Percentiles rank a stretch among this genome's conserved stretches.
phyloP scores from a whole-genome alignment of 2,329 filamentous ascomycete genomes.

The Cytospora paraplurivora region DNA sequence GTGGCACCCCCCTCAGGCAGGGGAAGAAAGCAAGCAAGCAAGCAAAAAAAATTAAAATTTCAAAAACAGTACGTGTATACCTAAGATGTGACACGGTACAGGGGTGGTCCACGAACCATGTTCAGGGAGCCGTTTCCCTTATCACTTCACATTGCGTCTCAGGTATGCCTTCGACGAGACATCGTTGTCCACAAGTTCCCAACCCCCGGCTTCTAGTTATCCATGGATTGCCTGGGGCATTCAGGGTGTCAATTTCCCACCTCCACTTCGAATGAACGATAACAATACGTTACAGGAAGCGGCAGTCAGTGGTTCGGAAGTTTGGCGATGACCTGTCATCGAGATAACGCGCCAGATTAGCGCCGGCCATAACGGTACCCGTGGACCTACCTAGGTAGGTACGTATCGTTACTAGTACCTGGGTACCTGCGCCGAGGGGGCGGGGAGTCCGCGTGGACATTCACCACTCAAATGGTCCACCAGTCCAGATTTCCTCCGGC shows the following conservation, averaged over 20 bases:
- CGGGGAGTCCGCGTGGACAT: background rate
- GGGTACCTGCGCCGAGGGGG: background rate
- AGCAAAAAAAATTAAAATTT: background rate
- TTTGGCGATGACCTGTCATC: background rate
- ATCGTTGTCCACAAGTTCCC: background rate
- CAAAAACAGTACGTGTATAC: too few species aligned
- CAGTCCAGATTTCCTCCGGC: background rate
- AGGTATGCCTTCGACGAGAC: conserved; percentile 14
- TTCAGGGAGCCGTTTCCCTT: conserved; percentile 6
- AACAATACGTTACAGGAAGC: background rate
- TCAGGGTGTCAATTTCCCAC: background rate
- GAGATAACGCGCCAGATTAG: background rate
- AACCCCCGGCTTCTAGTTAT: background rate
- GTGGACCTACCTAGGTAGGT: background rate
- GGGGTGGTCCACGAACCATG: conserved; percentile 12
- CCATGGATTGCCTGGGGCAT: background rate
- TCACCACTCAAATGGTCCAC: background rate
- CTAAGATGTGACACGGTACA: background rate
- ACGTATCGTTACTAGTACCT: background rate
- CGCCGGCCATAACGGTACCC: background rate
- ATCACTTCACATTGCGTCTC: conserved; percentile 20
- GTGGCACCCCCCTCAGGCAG: conserved; percentile 12
- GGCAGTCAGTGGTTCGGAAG: background rate
- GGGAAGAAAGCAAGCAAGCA: background rate
- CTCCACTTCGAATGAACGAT: background rate